These are phyloP conservation scores for Ambispora gerdemannii DNA, from an alignment of 192 early-diverging fungal genomes.

Conservation along the genomic window DNA sequence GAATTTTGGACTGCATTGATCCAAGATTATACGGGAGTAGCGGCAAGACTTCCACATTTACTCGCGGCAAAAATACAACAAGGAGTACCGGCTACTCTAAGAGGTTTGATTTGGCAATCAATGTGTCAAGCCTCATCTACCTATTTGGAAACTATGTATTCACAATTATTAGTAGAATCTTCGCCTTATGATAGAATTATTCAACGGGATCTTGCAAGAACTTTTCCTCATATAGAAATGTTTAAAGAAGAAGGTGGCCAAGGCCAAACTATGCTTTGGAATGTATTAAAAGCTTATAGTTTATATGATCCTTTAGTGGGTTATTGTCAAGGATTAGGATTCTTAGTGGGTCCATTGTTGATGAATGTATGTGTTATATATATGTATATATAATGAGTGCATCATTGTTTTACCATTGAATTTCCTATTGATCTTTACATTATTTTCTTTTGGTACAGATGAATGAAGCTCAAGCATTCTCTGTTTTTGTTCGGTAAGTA, in stretches of 20 bases:
- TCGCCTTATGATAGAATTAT: conserved; percentile 90
- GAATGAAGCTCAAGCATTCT: conserved; percentile 92
- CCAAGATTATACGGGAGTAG: conserved; percentile 70
- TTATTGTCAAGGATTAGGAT: conserved; percentile 97
- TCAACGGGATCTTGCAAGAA: conserved; percentile 86
- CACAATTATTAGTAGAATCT: conserved; percentile 66
- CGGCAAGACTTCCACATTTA: conserved; percentile 61
- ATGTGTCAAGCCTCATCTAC: conserved; percentile 81
- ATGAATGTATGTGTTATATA: conserved; percentile 69
- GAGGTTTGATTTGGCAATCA: conserved; percentile 89
- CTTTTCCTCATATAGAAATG: conserved; percentile 85
- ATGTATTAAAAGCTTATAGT: conserved; percentile 89
- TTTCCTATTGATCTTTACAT: too few relatives aligned
- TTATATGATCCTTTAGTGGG: conserved; percentile 93
- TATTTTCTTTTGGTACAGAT: conserved; percentile 52
- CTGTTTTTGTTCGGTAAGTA: conserved; percentile 76
- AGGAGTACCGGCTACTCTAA: conserved; percentile 79
- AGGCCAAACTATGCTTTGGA: conserved; percentile 83
- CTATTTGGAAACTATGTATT: conserved; percentile 77
- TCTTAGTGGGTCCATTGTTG: conserved; percentile 88
- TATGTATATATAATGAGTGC: not conserved
- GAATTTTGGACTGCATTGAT: conserved; percentile 87
- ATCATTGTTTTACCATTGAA: not conserved
- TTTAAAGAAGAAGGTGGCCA: conserved; percentile 79
- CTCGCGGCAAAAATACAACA: conserved; percentile 68